Percentiles rank a stretch among this genome's conserved stretches.
phyloP scores from a whole-genome alignment of 495 filamentous ascomycete species.

The Hypoxylon crocopeplum region DNA sequence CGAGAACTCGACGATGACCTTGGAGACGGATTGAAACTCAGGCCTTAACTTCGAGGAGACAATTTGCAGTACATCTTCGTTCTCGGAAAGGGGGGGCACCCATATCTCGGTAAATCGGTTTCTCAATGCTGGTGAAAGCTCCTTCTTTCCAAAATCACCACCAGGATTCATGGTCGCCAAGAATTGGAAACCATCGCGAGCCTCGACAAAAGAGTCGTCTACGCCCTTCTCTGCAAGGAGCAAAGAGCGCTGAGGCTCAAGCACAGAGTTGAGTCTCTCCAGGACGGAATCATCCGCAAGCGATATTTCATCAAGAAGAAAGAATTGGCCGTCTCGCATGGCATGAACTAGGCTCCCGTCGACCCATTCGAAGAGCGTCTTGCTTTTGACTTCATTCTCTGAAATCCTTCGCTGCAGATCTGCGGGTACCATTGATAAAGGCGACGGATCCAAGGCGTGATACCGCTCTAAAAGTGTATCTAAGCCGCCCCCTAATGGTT shows the following conservation, averaged over 20 bases:
- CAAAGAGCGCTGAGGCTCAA: slow-evolving; percentile 85
- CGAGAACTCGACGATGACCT: slow-evolving; percentile 80
- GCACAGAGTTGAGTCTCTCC: slow-evolving; percentile 95
- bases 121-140: slow-evolving; percentile 91
- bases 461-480: slow-evolving; percentile 52
- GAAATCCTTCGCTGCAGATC: slow-evolving; percentile 64
- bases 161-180: slow-evolving; percentile 99
- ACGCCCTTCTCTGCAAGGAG: slow-evolving; percentile 93
- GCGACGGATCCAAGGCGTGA: slow-evolving; percentile 37
- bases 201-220: slow-evolving; percentile 77
- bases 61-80: slow-evolving; percentile 86
- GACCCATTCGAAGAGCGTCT: slow-evolving; percentile 93
- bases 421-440: slow-evolving; percentile 49
- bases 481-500: slow-evolving; percentile 33
- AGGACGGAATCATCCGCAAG: slow-evolving; percentile 97
- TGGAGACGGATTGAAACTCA: slow-evolving; percentile 57
- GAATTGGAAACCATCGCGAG: slow-evolving; percentile 88
- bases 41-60: slow-evolving; percentile 72
- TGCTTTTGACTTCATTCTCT: slow-evolving; percentile 64
- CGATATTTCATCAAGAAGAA: slow-evolving; percentile 97
- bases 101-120: slow-evolving; percentile 99
- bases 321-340: slow-evolving; percentile 88
- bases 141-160: slow-evolving; percentile 96
- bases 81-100: slow-evolving; percentile 84
- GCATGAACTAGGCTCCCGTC: slow-evolving; percentile 95